phyloP scores from a whole-genome alignment of 805 yeast genomes.

The Candida takata region DNA sequence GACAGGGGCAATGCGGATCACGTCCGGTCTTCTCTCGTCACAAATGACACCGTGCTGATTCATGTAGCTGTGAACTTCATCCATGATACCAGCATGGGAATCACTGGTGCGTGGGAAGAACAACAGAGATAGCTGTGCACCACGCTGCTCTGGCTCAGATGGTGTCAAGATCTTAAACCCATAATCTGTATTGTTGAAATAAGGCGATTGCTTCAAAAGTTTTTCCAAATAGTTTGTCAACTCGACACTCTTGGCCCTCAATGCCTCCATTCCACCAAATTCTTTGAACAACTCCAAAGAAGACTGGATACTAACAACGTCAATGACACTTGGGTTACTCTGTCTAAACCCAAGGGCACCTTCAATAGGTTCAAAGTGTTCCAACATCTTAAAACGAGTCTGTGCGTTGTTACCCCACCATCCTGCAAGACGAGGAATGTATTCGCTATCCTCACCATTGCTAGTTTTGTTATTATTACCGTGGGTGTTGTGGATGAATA shows the following conservation, averaged over 20 bases:
- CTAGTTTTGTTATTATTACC: slow-evolving; percentile 24
- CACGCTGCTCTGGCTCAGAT: slow-evolving; percentile 45
- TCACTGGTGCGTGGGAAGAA: slow-evolving; percentile 45
- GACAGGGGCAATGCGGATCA: slow-evolving; percentile 81
- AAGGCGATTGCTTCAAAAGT: slow-evolving; percentile 38
- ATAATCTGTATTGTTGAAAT: slow-evolving; percentile 27
- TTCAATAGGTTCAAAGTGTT: slow-evolving; percentile 68
- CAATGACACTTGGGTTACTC: slow-evolving; percentile 85
- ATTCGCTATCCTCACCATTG: slow-evolving; percentile 23
- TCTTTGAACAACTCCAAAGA: slow-evolving; percentile 53
- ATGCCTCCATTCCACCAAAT: slow-evolving; percentile 52
- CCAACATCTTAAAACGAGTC: slow-evolving; percentile 74
- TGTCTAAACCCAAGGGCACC: slow-evolving; percentile 87
- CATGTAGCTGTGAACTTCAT: slow-evolving; percentile 42
- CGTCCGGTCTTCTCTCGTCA: slow-evolving; percentile 87
- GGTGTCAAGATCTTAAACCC: slow-evolving; percentile 73
- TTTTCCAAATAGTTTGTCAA: slow-evolving; percentile 53
- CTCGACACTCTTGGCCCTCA: slow-evolving; percentile 49
- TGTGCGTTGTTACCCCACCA: slow-evolving; percentile 91
- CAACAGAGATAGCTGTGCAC: slow-evolving; percentile 75
- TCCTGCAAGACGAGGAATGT: slow-evolving; percentile 74
- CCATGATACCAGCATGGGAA: slow-evolving; percentile 47
- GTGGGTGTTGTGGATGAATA: slow-evolving; percentile 58
- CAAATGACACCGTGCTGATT: slow-evolving; percentile 58
- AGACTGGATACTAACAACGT: slow-evolving; percentile 64